Base-by-base conservation (phyloP, 495 filamentous ascomycete species). In the Oidiodendron maius region DNA sequence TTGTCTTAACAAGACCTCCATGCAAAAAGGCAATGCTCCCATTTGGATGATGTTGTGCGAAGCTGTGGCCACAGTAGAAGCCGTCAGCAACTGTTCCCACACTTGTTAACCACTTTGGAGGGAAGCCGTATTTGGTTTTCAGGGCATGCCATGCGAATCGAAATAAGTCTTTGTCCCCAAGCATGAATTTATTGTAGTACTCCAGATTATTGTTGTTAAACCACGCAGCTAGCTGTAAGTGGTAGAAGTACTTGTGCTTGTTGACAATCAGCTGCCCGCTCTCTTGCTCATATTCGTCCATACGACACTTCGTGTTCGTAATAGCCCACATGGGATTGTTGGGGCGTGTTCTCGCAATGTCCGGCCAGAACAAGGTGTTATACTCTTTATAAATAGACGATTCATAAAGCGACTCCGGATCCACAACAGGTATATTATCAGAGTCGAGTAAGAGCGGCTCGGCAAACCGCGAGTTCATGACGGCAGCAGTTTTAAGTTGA, bases 311-410 rank as follows among this genome's bases (percentile, higher is more conserved):
- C 8, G 58, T 55, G 46, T 61, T 61, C 22, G 47, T 45, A 43
- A 61, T 57, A 15, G 59, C 56, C 59, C 59, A 61, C 16, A 56
- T 52, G 3, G 59, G 59, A 46, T 61, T 59, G 26, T 61, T 52
- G 24, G 59, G 52, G 26, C 59, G 28, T 3, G 57, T 60, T 18
- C 59, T 56, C 12, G 59, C 59, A 46, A 61, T 59, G 42, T 64
- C 61, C 17, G 61, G 61, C 61, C 61, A 64, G 34, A 62, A 62
- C 11, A 64, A 25, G 21, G 51, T 58, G 20, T 52, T 54, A 46
- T 44, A 63, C 26, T 62, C 47, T 12, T 50, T 38, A 51, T 58
- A 64, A 2, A 40, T 48, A 15, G 35, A 22, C 5, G 60, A 56
- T 10, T 64, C 61, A 44, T 53, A 64, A 16, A 64, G 46, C 13